Evolutionary conservation across 371 early-diverging fungal genomes (phyloP), one percentile per base, ranked within the genome.

Genomic region (Mucor lusitanicus): DNA sequence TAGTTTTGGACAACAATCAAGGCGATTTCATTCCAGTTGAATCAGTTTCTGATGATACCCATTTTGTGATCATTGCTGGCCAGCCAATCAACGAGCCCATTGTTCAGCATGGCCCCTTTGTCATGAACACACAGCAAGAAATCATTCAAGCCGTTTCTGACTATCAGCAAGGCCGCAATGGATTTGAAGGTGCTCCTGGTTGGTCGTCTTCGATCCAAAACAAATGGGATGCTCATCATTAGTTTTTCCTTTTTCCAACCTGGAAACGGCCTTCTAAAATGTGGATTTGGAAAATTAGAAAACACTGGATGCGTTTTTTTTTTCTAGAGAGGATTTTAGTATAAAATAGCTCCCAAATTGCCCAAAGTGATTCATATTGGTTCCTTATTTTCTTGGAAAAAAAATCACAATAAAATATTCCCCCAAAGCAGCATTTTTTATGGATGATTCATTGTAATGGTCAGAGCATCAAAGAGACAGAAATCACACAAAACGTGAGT

Each of bases 11-110:
- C 6, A 75, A 85, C 17, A 79, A 84, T 50, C 77, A 74, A 11
- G 79, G 75, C 23, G 75, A 77, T 1, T 58, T 19, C 27, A 46
- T 87, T 32, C 74, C 77, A 21, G 73, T 87, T 11, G 74, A 77
- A 61, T 79, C 86, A 32, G 64, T 74, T 32, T 84, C 85, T 19
- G 83, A 83, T 59, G 79, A 81, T 28, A 73, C 77, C 1, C 83
- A 83, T 64, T 88, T 87, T 74, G 82, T 88, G 8, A 40, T 88
- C 6, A 82, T 88, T 78, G 87, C 85, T n/a, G 88, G 88, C n/a
- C 67, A 81, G 53, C 88, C 88, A 37, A 77, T 82, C 53, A 65
- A 67, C 0, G 85, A 87, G 64, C 88, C 88, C 25, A 76, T 87
- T 53, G 83, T 85, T 3, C 87, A 83, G 59, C 75, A 85, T 54